These are phyloP conservation scores for Chrysosporium queenslandicum DNA, from an alignment of 2,329 filamentous ascomycete species.

Conservation along the genomic window DNA sequence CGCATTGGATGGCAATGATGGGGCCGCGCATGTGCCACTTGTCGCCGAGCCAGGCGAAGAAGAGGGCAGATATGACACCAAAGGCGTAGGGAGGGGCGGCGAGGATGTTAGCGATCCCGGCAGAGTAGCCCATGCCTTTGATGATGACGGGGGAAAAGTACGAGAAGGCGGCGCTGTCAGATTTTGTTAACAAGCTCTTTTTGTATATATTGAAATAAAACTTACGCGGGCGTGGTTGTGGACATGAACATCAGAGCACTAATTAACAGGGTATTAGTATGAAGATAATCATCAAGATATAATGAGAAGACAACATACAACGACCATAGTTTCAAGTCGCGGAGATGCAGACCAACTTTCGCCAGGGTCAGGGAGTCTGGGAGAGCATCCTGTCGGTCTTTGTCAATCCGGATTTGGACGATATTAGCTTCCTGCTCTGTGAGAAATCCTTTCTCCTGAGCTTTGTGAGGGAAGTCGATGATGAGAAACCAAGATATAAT, in stretches of 20 bases:
- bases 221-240: conserved; percentile 11
- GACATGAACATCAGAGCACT: conserved; percentile 14
- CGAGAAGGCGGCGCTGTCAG: conserved; percentile 9
- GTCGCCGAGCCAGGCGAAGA: conserved; percentile 23
- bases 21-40: conserved; percentile 23
- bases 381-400: conserved; percentile 47
- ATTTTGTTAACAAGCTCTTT: background rate
- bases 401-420: conserved; percentile 38
- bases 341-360: conserved; percentile 40
- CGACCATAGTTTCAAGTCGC: conserved; percentile 52
- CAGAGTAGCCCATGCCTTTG: conserved; percentile 25
- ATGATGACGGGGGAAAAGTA: conserved; percentile 15
- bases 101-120: conserved; percentile 21
- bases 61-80: conserved; percentile 20
- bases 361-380: conserved; percentile 40
- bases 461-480: conserved; percentile 54
- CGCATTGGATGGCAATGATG: conserved; percentile 21
- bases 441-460: conserved; percentile 43
- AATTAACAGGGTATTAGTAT: conserved; percentile 4
- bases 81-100: conserved; percentile 24
- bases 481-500: conserved; percentile 47
- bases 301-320: conserved; percentile 28
- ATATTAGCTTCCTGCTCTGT: conserved; percentile 38
- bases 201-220: background rate
- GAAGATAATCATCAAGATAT: background rate